Percentiles rank a stretch among this genome's conserved stretches.
Conservation (phyloP, 441 rosid genomes). For the Flueggea neowawraea region DNA sequence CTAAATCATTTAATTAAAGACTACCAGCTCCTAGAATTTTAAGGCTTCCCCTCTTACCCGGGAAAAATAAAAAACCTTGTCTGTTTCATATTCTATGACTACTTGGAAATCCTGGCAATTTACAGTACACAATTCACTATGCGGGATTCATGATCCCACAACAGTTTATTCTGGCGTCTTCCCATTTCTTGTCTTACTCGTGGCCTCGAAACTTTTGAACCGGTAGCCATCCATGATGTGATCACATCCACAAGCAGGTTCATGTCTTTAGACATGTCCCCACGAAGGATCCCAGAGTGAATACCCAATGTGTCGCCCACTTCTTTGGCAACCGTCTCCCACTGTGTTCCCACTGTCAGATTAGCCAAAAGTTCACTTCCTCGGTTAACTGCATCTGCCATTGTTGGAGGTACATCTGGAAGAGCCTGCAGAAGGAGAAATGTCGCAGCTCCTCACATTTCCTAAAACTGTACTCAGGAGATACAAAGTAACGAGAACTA, state of each 20-base stretch:
- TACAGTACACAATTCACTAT: no score
- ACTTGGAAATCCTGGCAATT: no score
- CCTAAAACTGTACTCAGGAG: constrained; percentile 1
- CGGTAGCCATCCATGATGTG: constrained; percentile 78
- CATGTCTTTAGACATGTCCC: constrained; percentile 67
- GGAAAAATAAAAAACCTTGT: no score
- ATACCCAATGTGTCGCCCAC: constrained; percentile 70
- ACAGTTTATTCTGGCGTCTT: no score
- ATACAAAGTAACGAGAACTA: background rate
- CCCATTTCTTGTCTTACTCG: constrained; percentile 9
- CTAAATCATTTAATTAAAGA: no score
- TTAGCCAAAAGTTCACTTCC: constrained; percentile 80
- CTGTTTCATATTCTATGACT: no score
- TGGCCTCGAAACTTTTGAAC: constrained; percentile 53
- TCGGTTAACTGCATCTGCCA: constrained; percentile 89
- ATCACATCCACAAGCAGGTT: constrained; percentile 59
- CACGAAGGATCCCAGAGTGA: constrained; percentile 61
- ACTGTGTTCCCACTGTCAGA: constrained; percentile 82
- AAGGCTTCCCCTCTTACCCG: no score
- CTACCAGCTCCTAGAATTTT: no score
- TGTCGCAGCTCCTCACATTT: background rate
- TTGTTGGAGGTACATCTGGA: constrained; percentile 96
- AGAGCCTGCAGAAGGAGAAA: constrained; percentile 46
- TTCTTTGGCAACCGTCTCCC: constrained; percentile 94
- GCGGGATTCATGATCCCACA: no score